A percentile compares a stretch with the other conserved stretches of the same genome.
phyloP scores from a whole-genome alignment of 208 protist genomes.

The Leishmania gerbilli region DNA sequence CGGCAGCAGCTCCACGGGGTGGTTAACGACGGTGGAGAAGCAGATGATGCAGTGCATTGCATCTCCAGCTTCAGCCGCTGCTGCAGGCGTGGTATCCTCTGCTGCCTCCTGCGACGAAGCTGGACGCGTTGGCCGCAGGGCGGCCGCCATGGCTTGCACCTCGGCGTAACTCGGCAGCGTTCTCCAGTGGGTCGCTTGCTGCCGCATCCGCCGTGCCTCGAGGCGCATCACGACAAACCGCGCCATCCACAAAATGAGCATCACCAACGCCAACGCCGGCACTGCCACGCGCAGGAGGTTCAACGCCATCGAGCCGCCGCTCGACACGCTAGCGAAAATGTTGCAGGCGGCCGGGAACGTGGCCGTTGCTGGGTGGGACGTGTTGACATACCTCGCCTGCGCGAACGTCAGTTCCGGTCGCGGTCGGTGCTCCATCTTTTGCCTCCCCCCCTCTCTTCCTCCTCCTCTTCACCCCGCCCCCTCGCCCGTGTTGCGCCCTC shows the following conservation, averaged over 20 bases:
- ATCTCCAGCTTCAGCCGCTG: neutral
- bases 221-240: slow-evolving; percentile 6
- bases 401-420: slow-evolving; percentile 23
- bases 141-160: slow-evolving; percentile 8
- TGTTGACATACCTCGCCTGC: slow-evolving; percentile 26
- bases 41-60: slow-evolving; percentile 33
- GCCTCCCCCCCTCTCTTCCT: neutral
- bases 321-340: slow-evolving; percentile 19
- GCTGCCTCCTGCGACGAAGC: neutral
- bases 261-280: slow-evolving; percentile 26
- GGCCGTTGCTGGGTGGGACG: slow-evolving; percentile 17
- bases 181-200: slow-evolving; percentile 15
- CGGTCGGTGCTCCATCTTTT: slow-evolving; percentile 21
- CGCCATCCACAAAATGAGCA: slow-evolving; percentile 30
- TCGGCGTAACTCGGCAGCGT: slow-evolving; percentile 23
- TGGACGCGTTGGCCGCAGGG: slow-evolving; percentile 4
- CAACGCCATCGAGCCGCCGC: slow-evolving; percentile 24
- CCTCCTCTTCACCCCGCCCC: neutral
- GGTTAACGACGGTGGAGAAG: slow-evolving; percentile 10
- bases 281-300: slow-evolving; percentile 12
- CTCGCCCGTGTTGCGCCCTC: neutral
- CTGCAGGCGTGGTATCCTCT: neutral
- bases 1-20: slow-evolving; percentile 38
- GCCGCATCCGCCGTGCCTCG: slow-evolving; percentile 12
- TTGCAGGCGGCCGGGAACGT: slow-evolving; percentile 23